Base-by-base conservation (phyloP, 202 grass and related monocot genomes). In the Schoenoplectus triqueter region DNA sequence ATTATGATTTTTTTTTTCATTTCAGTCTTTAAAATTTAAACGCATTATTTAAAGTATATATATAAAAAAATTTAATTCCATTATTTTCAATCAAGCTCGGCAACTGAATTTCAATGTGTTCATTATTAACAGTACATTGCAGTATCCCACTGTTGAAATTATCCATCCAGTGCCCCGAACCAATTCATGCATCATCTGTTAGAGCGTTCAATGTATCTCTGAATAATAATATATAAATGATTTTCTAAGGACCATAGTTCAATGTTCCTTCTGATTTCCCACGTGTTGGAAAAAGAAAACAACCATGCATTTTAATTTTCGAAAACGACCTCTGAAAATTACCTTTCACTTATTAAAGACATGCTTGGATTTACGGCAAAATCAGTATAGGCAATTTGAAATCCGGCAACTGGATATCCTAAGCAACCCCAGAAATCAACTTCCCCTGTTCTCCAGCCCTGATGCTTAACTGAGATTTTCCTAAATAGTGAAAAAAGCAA, bases 311-410 rank as follows among this genome's bases (percentile, higher is more conserved):
- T 10, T 83, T 70, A 13, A 51, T 41, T 40, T 48, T 10, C 0
- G 81, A 71, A 6, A 83, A 18, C 20, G 81, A 69, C 65, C 13
- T 10, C 39, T 14, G 13, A 64, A 22, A 83, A 83, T 68, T 67
- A 56, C 47, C 80, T 83, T 69, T 83, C 64, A 83, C 42, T 62
- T 13, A 83, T 67, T 83, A 41, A 83, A 71, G 7, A 57, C 51
- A 44, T 71, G 65, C 81, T 71, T 45, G 22, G 21, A 57, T 40
- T 83, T 55, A 83, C 21, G 81, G 65, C 81, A 83, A n/a, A 73
- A 55, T 83, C 64, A 52, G 31, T 83, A 42, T 14, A 20, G 39
- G 51, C 79, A 63, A 48, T 10, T 14, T 21, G 62, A 7, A 17
- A 81, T 17, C 39, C 11, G 14, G n/a, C 18, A 13, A 21, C 61